Evolutionary conservation across 257 asterid species (phyloP), one percentile per base, ranked within the genome.

Genomic region (Solanum piurae): DNA sequence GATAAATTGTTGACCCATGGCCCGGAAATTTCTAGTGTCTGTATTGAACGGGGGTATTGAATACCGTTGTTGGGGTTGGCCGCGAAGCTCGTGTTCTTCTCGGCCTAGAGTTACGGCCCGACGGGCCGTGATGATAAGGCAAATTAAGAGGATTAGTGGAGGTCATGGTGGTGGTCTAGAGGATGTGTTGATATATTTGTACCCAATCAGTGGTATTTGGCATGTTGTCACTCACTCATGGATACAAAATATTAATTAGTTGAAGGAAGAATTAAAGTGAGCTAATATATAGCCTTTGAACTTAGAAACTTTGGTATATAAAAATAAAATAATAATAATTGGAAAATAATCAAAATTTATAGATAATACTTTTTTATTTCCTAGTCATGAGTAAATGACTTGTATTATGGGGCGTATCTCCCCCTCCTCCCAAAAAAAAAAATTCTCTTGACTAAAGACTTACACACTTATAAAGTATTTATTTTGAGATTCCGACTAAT

Each of bases 1-100:
- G 52, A 93, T 94, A 91, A 92, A 94, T 46, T 88, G 94, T 42
- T 93, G 94, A 83, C 91, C 94, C 95, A 94, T 93, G 92, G 92
- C 95, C 77, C 93, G 75, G 72, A 94, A 94, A 90, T 93, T 93
- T 90, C 90, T 18, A 25, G 92, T 16, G 91, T 94, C 94, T 2
- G 96, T 44, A 38, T 38, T 3, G 44, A 38, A 38, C 0, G 44
- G 3, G 11, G 11, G 44, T 94, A 93, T 89, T 94, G 92, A 93
- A 90, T 5, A 93, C 88, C 87, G 96, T 94, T 79, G 96, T 89
- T 6, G 96, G 95, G 55, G 92, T 93, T 38, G 95, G 83, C 5
- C 93, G 87, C 0, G 94, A 91, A 21, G 93, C 93, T 89, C 94
- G 89, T 3, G 94, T 80, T 44, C 95, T 92, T 13, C 92, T 86